Evolutionary conservation across 805 yeast genomes (phyloP).

Genomic region (Torulaspora gathmanii): DNA sequence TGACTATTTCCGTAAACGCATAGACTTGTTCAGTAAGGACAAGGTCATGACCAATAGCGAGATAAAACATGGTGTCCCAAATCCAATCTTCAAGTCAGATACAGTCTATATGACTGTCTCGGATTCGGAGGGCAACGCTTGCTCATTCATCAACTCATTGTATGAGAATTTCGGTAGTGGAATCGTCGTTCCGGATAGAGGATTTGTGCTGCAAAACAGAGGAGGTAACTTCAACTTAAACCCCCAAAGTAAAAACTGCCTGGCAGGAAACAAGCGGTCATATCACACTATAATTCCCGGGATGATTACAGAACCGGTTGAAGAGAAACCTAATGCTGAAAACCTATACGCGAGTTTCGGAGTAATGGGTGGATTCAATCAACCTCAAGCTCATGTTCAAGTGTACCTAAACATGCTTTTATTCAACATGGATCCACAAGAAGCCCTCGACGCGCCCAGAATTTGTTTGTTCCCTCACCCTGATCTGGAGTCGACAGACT

Average conservation of each 20-base stretch:
- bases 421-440: constrained; percentile 65
- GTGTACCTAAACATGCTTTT: constrained; percentile 61
- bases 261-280: constrained; percentile 67
- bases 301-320: constrained; percentile 49
- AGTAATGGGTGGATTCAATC: constrained; percentile 84
- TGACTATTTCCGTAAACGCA: constrained; percentile 48
- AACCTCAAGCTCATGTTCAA: constrained; percentile 81
- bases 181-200: constrained; percentile 55
- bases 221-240: constrained; percentile 69
- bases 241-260: constrained; percentile 51
- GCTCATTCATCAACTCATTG: constrained; percentile 74
- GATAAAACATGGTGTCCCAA: constrained; percentile 52
- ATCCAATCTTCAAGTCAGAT: constrained; percentile 56
- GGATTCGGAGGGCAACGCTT: constrained; percentile 70
- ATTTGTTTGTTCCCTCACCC: constrained; percentile 57
- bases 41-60: constrained; percentile 41
- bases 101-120: constrained; percentile 65
- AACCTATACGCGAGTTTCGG: constrained; percentile 65
- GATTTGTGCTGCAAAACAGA: constrained; percentile 70
- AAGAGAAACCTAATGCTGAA: constrained; percentile 13
- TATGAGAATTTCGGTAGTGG: constrained; percentile 67
- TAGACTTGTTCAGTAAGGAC: constrained; percentile 41
- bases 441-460: constrained; percentile 71
- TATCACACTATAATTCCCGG: constrained; percentile 85
- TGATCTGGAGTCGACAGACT: constrained; percentile 40